These are phyloP conservation scores for Globisporangium radiosum DNA, from an alignment of 352 stramenopile genomes.

Conservation along the genomic window DNA sequence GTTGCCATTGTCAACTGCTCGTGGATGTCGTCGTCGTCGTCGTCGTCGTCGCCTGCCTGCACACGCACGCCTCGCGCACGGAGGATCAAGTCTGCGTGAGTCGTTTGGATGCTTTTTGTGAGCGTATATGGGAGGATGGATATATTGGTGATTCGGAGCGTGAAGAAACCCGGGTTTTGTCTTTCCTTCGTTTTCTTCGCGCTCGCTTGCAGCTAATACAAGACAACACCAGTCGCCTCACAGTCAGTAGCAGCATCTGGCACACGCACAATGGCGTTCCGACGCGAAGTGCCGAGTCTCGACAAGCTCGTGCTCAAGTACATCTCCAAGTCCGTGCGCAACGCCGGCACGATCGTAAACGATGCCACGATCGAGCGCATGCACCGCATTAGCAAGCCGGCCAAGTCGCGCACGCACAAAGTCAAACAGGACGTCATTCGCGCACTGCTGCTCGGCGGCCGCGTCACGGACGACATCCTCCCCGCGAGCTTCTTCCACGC, in stretches of 20 bases:
- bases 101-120: too few relatives aligned
- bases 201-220: not conserved
- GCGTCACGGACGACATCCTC: slow-evolving; percentile 78
- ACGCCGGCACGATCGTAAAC: slow-evolving; percentile 61
- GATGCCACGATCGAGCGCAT: slow-evolving; percentile 54
- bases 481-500: slow-evolving; percentile 78
- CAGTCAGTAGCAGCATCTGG: not conserved
- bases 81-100: too few relatives aligned
- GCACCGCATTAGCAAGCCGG: slow-evolving; percentile 66
- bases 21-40: too few relatives aligned
- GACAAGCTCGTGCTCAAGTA: slow-evolving; percentile 88
- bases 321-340: slow-evolving; percentile 76
- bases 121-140: too few relatives aligned
- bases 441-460: slow-evolving; percentile 61
- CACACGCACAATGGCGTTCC: slow-evolving; percentile 73
- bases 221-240: not conserved
- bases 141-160: too few relatives aligned
- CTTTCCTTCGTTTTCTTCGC: too few relatives aligned
- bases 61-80: too few relatives aligned
- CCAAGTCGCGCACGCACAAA: slow-evolving; percentile 77
- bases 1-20: too few relatives aligned
- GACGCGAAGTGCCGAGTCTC: slow-evolving; percentile 69
- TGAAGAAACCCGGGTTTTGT: not conserved
- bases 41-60: too few relatives aligned
- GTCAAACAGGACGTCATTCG: slow-evolving; percentile 85